These are phyloP conservation scores for Eutrema heterophyllum DNA, from an alignment of 345 rosid genomes.

Conservation along the genomic window DNA sequence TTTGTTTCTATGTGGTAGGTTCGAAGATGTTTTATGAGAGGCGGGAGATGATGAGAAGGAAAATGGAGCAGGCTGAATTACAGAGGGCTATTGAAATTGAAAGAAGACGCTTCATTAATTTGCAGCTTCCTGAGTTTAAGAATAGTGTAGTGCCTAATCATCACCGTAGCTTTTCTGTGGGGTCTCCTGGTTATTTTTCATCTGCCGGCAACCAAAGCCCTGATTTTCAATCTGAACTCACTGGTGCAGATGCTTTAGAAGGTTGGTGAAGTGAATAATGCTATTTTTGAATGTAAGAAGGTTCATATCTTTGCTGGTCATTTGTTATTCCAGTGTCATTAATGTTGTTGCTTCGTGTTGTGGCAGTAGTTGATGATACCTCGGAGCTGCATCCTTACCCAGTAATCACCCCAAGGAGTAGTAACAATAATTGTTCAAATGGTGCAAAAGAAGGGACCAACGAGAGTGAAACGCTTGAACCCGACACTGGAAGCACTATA, in stretches of 20 bases:
- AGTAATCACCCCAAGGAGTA: slow-evolving; percentile 16
- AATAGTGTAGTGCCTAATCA: slow-evolving; percentile 44
- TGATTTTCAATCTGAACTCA: slow-evolving; percentile 32
- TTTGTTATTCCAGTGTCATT: neutral
- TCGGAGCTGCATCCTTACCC: slow-evolving; percentile 33
- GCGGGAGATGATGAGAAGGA: slow-evolving; percentile 66
- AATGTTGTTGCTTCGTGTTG: slow-evolving; percentile 4
- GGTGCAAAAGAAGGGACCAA: slow-evolving; percentile 15
- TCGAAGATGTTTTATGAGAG: slow-evolving; percentile 48
- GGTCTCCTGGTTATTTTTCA: slow-evolving; percentile 44
- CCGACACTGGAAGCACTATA: slow-evolving; percentile 11
- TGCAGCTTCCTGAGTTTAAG: slow-evolving; percentile 77
- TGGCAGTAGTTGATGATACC: slow-evolving; percentile 29
- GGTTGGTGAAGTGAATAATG: slow-evolving; percentile 32
- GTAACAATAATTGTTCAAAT: neutral
- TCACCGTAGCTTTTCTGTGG: slow-evolving; percentile 68
- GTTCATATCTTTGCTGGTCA: neutral
- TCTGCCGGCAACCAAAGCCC: slow-evolving; percentile 32
- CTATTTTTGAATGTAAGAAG: neutral
- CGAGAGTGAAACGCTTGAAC: slow-evolving; percentile 16
- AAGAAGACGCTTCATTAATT: slow-evolving; percentile 67
- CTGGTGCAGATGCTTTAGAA: slow-evolving; percentile 39
- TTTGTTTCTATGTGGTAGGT: slow-evolving; percentile 34
- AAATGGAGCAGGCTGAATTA: slow-evolving; percentile 51
- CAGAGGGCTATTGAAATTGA: slow-evolving; percentile 86